These are phyloP conservation scores for Fusarium sp. DNA, from an alignment of 2,329 filamentous ascomycete species.

Conservation along the genomic window DNA sequence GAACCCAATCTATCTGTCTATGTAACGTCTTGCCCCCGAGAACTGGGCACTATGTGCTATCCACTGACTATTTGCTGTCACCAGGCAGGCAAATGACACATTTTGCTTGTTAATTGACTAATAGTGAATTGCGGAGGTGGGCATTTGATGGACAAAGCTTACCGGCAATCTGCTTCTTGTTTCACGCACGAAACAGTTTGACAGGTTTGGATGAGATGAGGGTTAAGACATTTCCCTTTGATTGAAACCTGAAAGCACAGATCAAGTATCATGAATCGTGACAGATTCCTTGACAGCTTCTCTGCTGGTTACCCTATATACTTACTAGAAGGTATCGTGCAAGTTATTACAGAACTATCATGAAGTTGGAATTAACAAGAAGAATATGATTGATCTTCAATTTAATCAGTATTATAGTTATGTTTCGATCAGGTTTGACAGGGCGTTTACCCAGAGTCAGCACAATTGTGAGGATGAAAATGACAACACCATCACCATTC, in stretches of 20 bases:
- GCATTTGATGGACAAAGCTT: not conserved
- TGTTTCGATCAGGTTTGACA: not conserved
- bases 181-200: not conserved
- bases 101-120: not conserved
- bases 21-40: not conserved
- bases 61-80: not conserved
- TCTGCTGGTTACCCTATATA: not conserved
- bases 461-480: no score
- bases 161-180: not conserved
- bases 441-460: rapidly evolving
- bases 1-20: not conserved
- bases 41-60: not conserved
- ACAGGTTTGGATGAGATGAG: not conserved
- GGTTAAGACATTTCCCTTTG: not conserved
- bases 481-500: not conserved
- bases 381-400: not conserved
- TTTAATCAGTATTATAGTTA: not conserved
- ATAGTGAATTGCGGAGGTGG: not conserved
- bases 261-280: not conserved
- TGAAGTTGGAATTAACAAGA: no score
- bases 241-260: not conserved
- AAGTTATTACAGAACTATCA: not conserved
- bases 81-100: not conserved
- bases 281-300: not conserved
- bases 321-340: not conserved